These are phyloP conservation scores for Podaxis pistillaris DNA, from an alignment of 768 basidiomycete genomes.

Conservation along the genomic window DNA sequence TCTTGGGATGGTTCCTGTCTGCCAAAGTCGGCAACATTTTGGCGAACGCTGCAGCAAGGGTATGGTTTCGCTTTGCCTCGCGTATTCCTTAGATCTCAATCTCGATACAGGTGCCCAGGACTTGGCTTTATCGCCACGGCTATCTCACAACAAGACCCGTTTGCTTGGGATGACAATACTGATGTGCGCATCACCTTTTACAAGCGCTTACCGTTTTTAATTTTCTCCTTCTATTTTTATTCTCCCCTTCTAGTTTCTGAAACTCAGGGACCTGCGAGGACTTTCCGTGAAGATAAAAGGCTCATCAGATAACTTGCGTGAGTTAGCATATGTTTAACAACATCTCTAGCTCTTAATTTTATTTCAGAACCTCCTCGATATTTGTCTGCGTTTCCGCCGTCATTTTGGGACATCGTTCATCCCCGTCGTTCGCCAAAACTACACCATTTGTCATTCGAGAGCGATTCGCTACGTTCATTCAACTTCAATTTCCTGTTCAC, in stretches of 20 bases:
- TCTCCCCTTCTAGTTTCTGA: neutral
- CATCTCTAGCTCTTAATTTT: neutral
- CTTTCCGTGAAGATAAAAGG: conserved; percentile 2
- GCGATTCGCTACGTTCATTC: conserved; percentile 4
- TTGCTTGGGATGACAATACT: conserved; percentile 3
- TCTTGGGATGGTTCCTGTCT: conserved; percentile 5
- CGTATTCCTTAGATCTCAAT: neutral
- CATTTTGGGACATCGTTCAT: conserved; percentile 6
- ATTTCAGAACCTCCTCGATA: neutral
- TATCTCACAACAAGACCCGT: conserved; percentile 5
- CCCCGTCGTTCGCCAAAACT: conserved; percentile 6
- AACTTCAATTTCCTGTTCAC: conserved; percentile 1
- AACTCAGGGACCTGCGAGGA: neutral
- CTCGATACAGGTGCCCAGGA: neutral
- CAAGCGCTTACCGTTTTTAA: neutral
- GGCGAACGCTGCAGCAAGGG: conserved; percentile 1
- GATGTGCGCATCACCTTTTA: neutral
- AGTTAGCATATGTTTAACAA: neutral
- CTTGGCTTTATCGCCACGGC: neutral
- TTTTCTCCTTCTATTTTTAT: neutral
- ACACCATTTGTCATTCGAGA: neutral
- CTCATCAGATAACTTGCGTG: neutral
- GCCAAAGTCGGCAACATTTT: conserved; percentile 1
- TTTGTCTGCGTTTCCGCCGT: neutral
- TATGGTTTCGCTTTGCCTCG: neutral